A percentile compares a stretch with the other conserved stretches of the same genome.
These are phyloP conservation scores for Sanghuangporus weigelae DNA, from an alignment of 1,284 basidiomycete genomes.

Conservation along the genomic window DNA sequence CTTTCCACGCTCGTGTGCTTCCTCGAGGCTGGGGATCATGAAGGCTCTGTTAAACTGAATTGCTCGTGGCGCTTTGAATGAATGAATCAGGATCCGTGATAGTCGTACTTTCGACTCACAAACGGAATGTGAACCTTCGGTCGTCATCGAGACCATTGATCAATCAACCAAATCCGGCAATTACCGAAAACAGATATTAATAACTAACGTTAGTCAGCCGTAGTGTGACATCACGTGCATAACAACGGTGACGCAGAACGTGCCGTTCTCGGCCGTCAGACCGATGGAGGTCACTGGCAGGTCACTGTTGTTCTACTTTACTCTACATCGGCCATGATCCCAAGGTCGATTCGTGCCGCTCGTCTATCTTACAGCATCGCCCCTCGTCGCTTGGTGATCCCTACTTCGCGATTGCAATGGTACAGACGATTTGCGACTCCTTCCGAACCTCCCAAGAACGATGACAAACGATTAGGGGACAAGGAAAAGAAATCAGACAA, in stretches of 20 bases:
- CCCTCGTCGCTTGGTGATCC: constrained; percentile 28
- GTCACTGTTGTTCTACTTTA: not conserved
- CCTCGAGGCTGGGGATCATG: not conserved
- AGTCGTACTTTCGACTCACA: not conserved
- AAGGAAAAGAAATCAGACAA: constrained; percentile 37
- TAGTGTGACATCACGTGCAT: not conserved
- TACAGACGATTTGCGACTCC: constrained; percentile 39
- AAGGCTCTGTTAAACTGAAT: not conserved
- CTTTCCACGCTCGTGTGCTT: not conserved
- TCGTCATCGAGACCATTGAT: not conserved
- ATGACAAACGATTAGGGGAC: constrained; percentile 26
- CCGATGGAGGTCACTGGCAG: not conserved
- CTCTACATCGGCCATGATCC: constrained; percentile 32
- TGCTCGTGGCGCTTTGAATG: not conserved
- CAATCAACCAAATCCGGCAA: not conserved
- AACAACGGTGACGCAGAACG: not conserved
- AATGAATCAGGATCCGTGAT: not conserved
- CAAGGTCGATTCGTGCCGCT: constrained; percentile 37
- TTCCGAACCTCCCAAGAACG: constrained; percentile 29
- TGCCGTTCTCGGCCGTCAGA: not conserved
- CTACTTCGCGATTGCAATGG: constrained; percentile 27
- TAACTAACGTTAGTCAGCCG: not conserved
- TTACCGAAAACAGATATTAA: not conserved
- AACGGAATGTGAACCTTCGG: not conserved
- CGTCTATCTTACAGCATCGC: constrained; percentile 26